phyloP scores from a whole-genome alignment of 2,329 filamentous ascomycete genomes.

The Sordariomycetes sp. region DNA sequence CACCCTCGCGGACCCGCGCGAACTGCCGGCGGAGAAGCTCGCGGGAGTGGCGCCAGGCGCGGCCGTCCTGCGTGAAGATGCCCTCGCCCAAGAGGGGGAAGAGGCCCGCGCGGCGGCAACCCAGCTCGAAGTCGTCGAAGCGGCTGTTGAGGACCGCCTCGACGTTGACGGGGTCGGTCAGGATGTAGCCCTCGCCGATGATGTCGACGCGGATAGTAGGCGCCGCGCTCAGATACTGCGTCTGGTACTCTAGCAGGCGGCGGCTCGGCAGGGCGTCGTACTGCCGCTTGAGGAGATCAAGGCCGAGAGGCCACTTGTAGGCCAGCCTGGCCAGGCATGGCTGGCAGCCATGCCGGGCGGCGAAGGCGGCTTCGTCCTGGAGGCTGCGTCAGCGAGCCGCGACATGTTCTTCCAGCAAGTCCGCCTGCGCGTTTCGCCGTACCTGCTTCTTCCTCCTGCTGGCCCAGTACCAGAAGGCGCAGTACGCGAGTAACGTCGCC shows the following conservation, averaged over 20 bases:
- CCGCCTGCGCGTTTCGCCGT: background rate
- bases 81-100: slow-evolving; percentile 18
- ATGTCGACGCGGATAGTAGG: slow-evolving; percentile 3
- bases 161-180: slow-evolving; percentile 1
- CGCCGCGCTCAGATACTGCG: slow-evolving; percentile 2
- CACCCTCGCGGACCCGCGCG: background rate
- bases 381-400: background rate
- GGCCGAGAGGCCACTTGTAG: slow-evolving; percentile 4
- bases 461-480: background rate
- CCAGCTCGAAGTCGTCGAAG: slow-evolving; percentile 1
- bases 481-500: background rate
- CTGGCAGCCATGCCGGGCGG: slow-evolving; percentile 2
- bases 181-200: background rate
- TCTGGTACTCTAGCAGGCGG: slow-evolving; percentile 3
- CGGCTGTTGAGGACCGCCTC: background rate
- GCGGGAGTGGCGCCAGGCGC: slow-evolving; percentile 4
- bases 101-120: slow-evolving; percentile 1
- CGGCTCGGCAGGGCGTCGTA: slow-evolving; percentile 3
- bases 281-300: slow-evolving; percentile 3
- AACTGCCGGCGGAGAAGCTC: slow-evolving; percentile 5
- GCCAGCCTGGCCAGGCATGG: slow-evolving; percentile 1
- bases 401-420: background rate
- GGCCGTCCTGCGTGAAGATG: slow-evolving; percentile 5
- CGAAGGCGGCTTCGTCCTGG: slow-evolving; percentile 3
- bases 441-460: background rate